Evolutionary conservation across 352 stramenopile genomes (phyloP), one percentile per base, ranked within the genome.

Genomic region (Phytopythium vexans): DNA sequence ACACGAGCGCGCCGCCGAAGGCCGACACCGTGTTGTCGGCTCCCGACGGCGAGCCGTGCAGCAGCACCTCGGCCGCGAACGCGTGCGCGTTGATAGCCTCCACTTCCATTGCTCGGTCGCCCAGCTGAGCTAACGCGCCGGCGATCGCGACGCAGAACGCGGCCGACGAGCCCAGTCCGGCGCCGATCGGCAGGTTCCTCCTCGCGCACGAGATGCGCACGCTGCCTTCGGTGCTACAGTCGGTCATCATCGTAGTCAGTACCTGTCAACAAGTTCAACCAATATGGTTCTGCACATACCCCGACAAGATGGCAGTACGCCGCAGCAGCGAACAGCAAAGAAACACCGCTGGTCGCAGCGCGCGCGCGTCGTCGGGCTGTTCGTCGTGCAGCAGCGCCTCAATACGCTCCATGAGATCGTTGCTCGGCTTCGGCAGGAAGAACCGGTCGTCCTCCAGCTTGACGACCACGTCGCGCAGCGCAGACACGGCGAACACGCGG

Each of bases 1-100:
- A 97, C 42, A 83, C 41, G 21, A 97, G 65, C n/a, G 88, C 70
- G 1, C 92, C 91, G 32, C 88, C 89, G 62, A 88, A 97, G 35
- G 81, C 82, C 31, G 82, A 89, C 10, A 97, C 82, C 1, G 88
- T 97, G 58, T 97, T 97, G 72, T 97, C 92, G 27, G 97, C 78
- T 41, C 92, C 92, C 10, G 89, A 97, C 41, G 92, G 92, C 9
- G 72, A 82, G 8, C 91, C 92, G 51, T 98, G 92, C 21, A 97
- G 65, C 46, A 98, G 82, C 14, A 89, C 81, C 67, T 97, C 92
- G 1, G 81, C 82, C n/a, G 74, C 68, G 52, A 84, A 97, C 14
- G 92, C 90, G 59, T 90, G 94, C 39, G 57, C 50, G 66, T 97
- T 97, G 47, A 98, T 78, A 11, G 64, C 64, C 2, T 80, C 70